These are phyloP conservation scores for Oehlia diaphana DNA, from an alignment of 192 early-diverging fungal species.

Conservation along the genomic window DNA sequence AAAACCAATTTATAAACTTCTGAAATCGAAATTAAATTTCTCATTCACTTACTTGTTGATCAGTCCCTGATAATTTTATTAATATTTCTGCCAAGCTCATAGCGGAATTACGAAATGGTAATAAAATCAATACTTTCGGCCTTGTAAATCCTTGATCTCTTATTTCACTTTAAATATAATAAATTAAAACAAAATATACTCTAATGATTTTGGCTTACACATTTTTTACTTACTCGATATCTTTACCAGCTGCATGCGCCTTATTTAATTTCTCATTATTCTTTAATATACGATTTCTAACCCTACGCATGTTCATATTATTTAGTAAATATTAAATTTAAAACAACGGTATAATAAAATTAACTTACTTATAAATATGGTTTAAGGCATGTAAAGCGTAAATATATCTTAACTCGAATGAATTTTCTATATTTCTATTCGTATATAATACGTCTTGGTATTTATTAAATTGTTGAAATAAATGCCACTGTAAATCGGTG, in stretches of 20 bases:
- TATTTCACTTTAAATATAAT: slow-evolving; percentile 54
- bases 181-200: slow-evolving; percentile 21
- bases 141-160: slow-evolving; percentile 96
- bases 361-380: slow-evolving; percentile 76
- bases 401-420: slow-evolving; percentile 66
- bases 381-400: slow-evolving; percentile 89
- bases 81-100: slow-evolving; percentile 78
- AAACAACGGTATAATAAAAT: neutral
- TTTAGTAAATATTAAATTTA: neutral
- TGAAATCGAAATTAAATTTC: neutral
- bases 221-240: slow-evolving; percentile 42
- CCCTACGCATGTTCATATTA: slow-evolving; percentile 33
- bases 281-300: slow-evolving; percentile 72
- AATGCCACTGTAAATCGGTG: slow-evolving; percentile 56
- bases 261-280: slow-evolving; percentile 76
- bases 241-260: slow-evolving; percentile 55
- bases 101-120: slow-evolving; percentile 85
- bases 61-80: slow-evolving; percentile 72
- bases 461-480: slow-evolving; percentile 65
- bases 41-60: slow-evolving; percentile 59
- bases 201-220: neutral
- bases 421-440: slow-evolving; percentile 58
- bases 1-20: neutral
- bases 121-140: slow-evolving; percentile 85
- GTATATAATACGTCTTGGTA: slow-evolving; percentile 81